Conservation (phyloP, 192 early-diverging fungal genomes). For the Neocallimastix lanati region DNA sequence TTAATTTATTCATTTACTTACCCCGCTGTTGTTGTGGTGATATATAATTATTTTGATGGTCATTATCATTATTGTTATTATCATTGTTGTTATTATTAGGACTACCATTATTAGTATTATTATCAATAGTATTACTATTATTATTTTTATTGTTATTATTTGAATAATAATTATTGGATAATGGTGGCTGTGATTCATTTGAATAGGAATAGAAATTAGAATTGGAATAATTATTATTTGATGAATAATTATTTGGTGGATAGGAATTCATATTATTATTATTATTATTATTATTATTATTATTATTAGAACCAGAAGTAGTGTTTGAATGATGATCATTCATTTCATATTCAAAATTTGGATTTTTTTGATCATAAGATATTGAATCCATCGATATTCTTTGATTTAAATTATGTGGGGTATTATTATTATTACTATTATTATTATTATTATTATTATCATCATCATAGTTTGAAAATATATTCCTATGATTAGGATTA, state of each 20-base stretch:
- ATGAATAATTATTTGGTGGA: background rate
- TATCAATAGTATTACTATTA: background rate
- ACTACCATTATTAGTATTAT: background rate
- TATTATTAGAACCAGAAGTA: background rate
- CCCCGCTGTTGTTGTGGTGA: background rate
- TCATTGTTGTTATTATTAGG: background rate
- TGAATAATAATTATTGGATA: background rate
- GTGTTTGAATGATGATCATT: background rate
- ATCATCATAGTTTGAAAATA: background rate
- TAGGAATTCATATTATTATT: background rate
- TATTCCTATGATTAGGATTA: too few species aligned
- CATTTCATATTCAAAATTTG: background rate
- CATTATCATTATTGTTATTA: background rate
- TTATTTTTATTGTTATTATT: background rate
- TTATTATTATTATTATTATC: background rate
- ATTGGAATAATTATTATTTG: background rate
- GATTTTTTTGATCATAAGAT: background rate
- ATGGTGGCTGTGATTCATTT: background rate
- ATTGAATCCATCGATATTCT: background rate
- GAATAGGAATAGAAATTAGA: background rate
- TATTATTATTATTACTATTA: too few species aligned
- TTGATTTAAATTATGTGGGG: too few species aligned
- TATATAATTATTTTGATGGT: background rate
- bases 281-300: background rate
- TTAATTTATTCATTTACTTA: too few species aligned